Percentiles rank a stretch among this genome's conserved stretches.
Conservation (phyloP, 306 rosid species). For the Alnus glutinosa region DNA sequence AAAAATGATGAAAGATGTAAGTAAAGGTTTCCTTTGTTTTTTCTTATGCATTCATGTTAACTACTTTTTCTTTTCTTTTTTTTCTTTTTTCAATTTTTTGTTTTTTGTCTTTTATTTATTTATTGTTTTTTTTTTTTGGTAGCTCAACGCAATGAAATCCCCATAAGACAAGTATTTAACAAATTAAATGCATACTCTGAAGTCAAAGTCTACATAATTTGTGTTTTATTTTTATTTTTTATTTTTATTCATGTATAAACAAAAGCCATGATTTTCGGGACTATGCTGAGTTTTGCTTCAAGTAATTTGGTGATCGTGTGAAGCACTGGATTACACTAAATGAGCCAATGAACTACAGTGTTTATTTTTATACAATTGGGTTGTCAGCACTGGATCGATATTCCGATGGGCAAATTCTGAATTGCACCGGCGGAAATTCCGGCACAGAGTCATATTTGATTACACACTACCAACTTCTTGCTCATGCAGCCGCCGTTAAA, state of each 20-base stretch:
- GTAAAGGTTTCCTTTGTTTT: neutral
- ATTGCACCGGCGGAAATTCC: constrained; percentile 53
- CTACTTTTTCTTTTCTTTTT: no score
- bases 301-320: constrained; percentile 56
- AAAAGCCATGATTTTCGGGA: constrained; percentile 49
- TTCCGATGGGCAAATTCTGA: constrained; percentile 31
- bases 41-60: neutral
- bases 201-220: no score
- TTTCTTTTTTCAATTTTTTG: no score
- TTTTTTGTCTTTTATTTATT: neutral
- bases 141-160: constrained; percentile 41
- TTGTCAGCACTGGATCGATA: constrained; percentile 46
- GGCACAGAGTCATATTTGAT: constrained; percentile 59
- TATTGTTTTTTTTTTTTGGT: neutral
- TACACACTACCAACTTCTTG: constrained; percentile 53
- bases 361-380: constrained; percentile 30
- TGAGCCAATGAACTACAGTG: constrained; percentile 40
- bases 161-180: neutral
- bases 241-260: no score
- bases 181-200: no score
- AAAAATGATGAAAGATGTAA: no score
- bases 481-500: constrained; percentile 58
- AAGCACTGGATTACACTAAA: constrained; percentile 67
- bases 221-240: no score
- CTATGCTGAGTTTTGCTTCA: constrained; percentile 58